These are phyloP conservation scores for Cryptococcus amylolentus DNA, from an alignment of 1,284 basidiomycete genomes.

Conservation along the genomic window DNA sequence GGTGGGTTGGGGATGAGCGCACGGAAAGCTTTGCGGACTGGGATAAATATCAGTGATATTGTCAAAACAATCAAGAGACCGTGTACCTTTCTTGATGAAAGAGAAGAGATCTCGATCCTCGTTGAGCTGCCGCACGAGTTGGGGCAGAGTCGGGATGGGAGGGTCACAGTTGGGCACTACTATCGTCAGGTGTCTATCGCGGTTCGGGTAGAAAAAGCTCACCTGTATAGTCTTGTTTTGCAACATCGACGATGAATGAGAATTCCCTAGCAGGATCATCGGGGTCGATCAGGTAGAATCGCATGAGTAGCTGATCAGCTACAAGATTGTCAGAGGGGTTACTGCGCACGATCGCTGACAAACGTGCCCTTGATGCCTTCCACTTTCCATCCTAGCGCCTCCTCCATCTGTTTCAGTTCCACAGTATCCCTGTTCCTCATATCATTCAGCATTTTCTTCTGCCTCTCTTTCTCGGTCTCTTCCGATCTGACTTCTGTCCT, in stretches of 20 bases:
- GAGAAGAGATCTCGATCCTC: constrained; percentile 38
- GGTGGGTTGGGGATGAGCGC: constrained; percentile 23
- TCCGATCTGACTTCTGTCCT: constrained; percentile 27
- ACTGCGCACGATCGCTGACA: neutral
- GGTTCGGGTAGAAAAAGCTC: constrained; percentile 16
- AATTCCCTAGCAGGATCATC: constrained; percentile 62
- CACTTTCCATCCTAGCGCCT: constrained; percentile 61
- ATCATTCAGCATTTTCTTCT: constrained; percentile 60
- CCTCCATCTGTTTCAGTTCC: constrained; percentile 61
- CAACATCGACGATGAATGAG: constrained; percentile 70
- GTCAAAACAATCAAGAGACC: neutral
- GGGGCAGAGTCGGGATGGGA: constrained; percentile 31
- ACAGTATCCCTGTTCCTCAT: constrained; percentile 59
- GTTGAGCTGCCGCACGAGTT: constrained; percentile 43
- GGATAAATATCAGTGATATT: neutral
- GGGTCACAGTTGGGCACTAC: constrained; percentile 46
- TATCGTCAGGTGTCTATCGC: neutral
- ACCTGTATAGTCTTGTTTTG: constrained; percentile 64
- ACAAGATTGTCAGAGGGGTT: constrained; percentile 4
- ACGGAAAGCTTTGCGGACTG: constrained; percentile 37
- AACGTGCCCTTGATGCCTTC: constrained; percentile 66
- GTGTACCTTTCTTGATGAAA: constrained; percentile 43
- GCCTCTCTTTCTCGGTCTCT: constrained; percentile 62
- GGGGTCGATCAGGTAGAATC: constrained; percentile 66
- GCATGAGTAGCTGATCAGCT: constrained; percentile 66